Evolutionary conservation across 1,284 basidiomycete genomes (phyloP).

Genomic region (Phylloporus gajari): DNA sequence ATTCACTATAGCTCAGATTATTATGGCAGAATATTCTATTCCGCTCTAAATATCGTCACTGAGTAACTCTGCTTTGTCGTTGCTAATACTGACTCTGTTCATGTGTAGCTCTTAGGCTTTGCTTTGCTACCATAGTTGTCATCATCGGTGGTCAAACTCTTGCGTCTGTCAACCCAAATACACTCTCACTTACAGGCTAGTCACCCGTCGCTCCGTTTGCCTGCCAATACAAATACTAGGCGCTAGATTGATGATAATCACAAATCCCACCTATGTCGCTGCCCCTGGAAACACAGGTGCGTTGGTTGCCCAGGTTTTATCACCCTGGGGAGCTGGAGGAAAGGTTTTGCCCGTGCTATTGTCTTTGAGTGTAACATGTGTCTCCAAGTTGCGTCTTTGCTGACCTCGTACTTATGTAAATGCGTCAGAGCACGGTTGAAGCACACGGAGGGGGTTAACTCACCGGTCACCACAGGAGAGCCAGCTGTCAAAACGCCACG

Average conservation of each 20-base stretch:
- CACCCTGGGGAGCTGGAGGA: conserved; percentile 62
- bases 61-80: conserved; percentile 48
- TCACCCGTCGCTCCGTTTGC: conserved; percentile 59
- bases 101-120: conserved; percentile 47
- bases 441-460: too few relatives aligned
- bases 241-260: conserved; percentile 66
- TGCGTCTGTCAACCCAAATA: conserved; percentile 49
- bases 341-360: conserved; percentile 70
- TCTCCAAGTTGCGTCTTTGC: conserved; percentile 5
- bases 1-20: conserved; percentile 67
- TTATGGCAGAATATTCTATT: conserved; percentile 64
- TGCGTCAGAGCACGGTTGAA: too few relatives aligned
- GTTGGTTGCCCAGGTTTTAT: conserved; percentile 54
- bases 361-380: conserved; percentile 62
- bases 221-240: conserved; percentile 61
- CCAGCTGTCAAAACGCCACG: too few relatives aligned
- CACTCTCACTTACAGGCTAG: conserved; percentile 60
- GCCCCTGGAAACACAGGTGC: conserved; percentile 62
- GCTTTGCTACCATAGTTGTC: conserved; percentile 57
- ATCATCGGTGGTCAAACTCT: conserved; percentile 62
- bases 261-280: conserved; percentile 59
- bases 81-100: neutral
- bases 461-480: too few relatives aligned
- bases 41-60: conserved; percentile 67
- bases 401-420: neutral